A percentile compares a stretch with the other conserved stretches of the same genome.
Conservation (phyloP, 2,329 filamentous ascomycete genomes). For the Aspergillus melleus region DNA sequence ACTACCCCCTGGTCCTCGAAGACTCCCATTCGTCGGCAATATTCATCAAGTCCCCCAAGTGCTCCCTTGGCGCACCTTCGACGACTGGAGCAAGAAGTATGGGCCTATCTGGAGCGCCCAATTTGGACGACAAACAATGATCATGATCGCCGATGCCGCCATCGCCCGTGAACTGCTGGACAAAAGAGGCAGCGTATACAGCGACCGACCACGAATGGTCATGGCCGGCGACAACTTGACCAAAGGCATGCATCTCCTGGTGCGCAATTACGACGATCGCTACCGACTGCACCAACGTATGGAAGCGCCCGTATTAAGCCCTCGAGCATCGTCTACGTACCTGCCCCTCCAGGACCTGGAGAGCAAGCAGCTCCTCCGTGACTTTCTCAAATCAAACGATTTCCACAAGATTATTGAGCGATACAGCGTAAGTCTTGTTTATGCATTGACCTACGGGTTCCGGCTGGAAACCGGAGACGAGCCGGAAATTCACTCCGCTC, state of each 20-base stretch:
- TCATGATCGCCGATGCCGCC: conserved; percentile 51
- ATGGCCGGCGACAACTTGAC: conserved; percentile 51
- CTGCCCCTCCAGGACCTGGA: conserved; percentile 48
- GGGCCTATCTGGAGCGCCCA: conserved; percentile 35
- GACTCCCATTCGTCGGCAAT: conserved; percentile 35
- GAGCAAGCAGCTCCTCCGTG: conserved; percentile 45
- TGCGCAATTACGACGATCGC: conserved; percentile 45
- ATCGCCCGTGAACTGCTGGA: conserved; percentile 57
- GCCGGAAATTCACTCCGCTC: conserved; percentile 47
- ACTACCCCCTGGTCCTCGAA: conserved; percentile 29
- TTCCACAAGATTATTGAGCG: conserved; percentile 51
- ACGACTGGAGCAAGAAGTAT: conserved; percentile 35
- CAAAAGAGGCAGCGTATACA: conserved; percentile 54
- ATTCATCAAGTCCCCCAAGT: conserved; percentile 30
- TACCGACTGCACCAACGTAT: conserved; percentile 43
- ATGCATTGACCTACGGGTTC: conserved; percentile 53
- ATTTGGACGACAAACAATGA: conserved; percentile 32
- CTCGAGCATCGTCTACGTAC: conserved; percentile 36
- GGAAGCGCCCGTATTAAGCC: conserved; percentile 35
- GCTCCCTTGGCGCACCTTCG: conserved; percentile 26
- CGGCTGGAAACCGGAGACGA: conserved; percentile 45
- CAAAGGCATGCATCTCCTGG: conserved; percentile 41
- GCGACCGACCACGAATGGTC: conserved; percentile 52
- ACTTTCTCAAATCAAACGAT: conserved; percentile 40
- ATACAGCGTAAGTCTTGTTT: conserved; percentile 52